Evolutionary conservation across 1,139 yeast species (phyloP).

Genomic region (Nakaseomyces sp.): DNA sequence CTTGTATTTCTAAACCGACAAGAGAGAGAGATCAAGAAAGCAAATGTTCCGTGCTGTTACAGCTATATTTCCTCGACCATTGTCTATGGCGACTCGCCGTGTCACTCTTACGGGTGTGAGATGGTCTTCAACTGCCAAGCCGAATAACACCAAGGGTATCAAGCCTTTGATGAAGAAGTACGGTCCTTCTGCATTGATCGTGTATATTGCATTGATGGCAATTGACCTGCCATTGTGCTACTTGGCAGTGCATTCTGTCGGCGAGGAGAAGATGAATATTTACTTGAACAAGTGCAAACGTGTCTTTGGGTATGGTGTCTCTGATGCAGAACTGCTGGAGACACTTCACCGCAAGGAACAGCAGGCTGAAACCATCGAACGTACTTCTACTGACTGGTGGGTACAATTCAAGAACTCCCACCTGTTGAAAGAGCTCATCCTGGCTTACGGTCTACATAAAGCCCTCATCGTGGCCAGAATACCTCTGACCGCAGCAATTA

Average conservation of each 20-base stretch:
- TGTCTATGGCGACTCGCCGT: background rate
- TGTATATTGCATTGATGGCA: constrained; percentile 59
- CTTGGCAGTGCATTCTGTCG: constrained; percentile 72
- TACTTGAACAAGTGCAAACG: constrained; percentile 56
- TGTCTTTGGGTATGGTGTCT: constrained; percentile 47
- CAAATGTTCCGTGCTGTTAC: constrained; percentile 1
- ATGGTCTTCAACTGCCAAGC: background rate
- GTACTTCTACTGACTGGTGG: constrained; percentile 14
- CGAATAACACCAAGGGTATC: constrained; percentile 16
- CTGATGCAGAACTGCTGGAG: constrained; percentile 28
- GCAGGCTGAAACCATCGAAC: constrained; percentile 8
- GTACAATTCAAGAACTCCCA: constrained; percentile 29
- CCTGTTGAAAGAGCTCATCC: constrained; percentile 63
- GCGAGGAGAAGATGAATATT: constrained; percentile 67
- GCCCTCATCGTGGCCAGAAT: constrained; percentile 67
- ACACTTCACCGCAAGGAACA: constrained; percentile 20
- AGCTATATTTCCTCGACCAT: background rate
- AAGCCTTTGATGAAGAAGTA: constrained; percentile 72
- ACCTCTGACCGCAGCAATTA: constrained; percentile 87
- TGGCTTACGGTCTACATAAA: constrained; percentile 93
- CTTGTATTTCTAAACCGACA: too few relatives aligned
- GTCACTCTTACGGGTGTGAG: background rate
- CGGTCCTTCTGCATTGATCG: constrained; percentile 86
- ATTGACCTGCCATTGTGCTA: constrained; percentile 82
- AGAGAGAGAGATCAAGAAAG: too few relatives aligned